These are phyloP conservation scores for Pestalotiopsis sp. DNA, from an alignment of 2,329 filamentous ascomycete species.

Conservation along the genomic window DNA sequence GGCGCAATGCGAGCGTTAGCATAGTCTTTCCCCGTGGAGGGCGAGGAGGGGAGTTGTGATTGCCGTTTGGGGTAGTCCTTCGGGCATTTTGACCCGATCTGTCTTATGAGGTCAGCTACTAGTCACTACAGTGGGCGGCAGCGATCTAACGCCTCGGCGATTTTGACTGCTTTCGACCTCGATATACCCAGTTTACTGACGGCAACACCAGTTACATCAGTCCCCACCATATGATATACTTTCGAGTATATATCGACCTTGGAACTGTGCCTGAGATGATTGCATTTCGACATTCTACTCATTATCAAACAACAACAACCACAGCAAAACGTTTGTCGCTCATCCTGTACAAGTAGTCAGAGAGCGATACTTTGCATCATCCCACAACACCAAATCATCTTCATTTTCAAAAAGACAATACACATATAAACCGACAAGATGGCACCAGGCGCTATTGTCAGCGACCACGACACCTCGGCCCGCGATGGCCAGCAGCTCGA, in stretches of 20 bases:
- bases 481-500: conserved; percentile 43
- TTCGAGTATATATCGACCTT: conserved; percentile 8
- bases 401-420: neutral
- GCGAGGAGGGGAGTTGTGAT: neutral
- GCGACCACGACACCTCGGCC: conserved; percentile 25
- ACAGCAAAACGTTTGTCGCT: neutral
- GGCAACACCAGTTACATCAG: conserved; percentile 25
- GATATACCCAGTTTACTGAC: conserved; percentile 2
- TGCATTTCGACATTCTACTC: neutral
- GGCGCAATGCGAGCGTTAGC: neutral
- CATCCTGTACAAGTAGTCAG: neutral
- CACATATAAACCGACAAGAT: conserved; percentile 20
- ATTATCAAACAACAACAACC: neutral
- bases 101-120: conserved; percentile 11
- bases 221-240: conserved; percentile 9
- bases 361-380: neutral
- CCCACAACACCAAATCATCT: neutral
- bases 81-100: conserved; percentile 15
- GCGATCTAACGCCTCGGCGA: conserved; percentile 25
- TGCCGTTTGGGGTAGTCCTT: neutral
- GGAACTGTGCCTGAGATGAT: neutral
- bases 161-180: conserved; percentile 25
- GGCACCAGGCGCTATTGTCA: conserved; percentile 32
- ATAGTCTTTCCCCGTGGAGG: neutral
- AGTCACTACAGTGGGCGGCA: conserved; percentile 10